Base-by-base conservation (phyloP, 163 green algal species). In the Chlorella variabilis region DNA sequence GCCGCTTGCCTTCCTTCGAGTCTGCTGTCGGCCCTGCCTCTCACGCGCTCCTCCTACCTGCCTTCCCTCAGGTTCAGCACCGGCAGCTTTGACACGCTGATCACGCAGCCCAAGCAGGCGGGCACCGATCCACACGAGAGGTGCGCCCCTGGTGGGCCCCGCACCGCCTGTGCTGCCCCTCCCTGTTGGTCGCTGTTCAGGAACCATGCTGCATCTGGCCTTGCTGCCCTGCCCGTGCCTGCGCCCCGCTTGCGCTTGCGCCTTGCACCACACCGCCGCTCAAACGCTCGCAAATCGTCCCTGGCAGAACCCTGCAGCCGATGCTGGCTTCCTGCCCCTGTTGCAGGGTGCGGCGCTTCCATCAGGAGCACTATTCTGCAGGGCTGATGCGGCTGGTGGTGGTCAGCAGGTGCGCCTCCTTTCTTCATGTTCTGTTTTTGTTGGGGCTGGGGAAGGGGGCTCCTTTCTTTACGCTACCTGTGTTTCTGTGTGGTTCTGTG, bases 21-120 rank as follows among this genome's bases (percentile, higher is more conserved):
- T n/a, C n/a, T n/a, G n/a, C n/a, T n/a, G n/a, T n/a, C n/a, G n/a
- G n/a, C n/a, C n/a, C n/a, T n/a, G n/a, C n/a, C n/a, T n/a, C n/a
- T n/a, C n/a, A n/a, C n/a, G n/a, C n/a, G 41, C 31, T 41, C 90
- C 18, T 82, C 85, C 63, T 92, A 93, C 76, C 75, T 81, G 45
- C 3, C 45, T 39, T 27, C 17, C 23, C n/a, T 39, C 48, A 77
- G 59, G 31, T 98, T 97, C 80, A 88, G 87, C 56, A 96, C 94
- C 27, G 95, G 94, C 65, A 95, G 91, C 77, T 71, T 91, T 27
- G 86, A 94, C 20, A 98, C 95, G 25, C 92, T 98, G 18, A 83
- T 92, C 56, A 85, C 76, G 0, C 70, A 42, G 15, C 94, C 94
- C 27, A 82, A 84, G 59, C 77, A 75, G 0, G 62, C 79, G 23